Evolutionary conservation across 306 rosid species (phyloP), one percentile per base, ranked within the genome.

Genomic region (Sicyos edulis): DNA sequence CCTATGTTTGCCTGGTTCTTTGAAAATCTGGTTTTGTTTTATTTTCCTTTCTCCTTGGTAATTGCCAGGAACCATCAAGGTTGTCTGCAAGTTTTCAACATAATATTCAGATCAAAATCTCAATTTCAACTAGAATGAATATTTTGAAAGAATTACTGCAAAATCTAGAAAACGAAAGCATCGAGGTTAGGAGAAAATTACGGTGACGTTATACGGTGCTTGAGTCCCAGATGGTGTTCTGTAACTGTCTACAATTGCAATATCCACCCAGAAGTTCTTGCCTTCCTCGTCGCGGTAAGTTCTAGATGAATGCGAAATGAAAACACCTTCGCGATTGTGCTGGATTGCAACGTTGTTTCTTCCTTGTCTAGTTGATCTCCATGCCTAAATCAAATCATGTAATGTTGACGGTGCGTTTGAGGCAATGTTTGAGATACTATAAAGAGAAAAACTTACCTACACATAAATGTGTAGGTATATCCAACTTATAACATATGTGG

Each of bases 251-350:
- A 91, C 86, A 60, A 95, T 91, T 86, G 91, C 97, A 60, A 91
- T 75, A 79, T 91, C 97, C 77, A 87, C 92, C 91, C 92, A 91
- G 55, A 95, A 95, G 83, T 44, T 87, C 87, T 87, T 91, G 80
- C 99, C 99, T 80, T 95, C 99, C 82, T 95, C 99, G 56, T 95
- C 99, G 21, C 96, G 97, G 89, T 87, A 95, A 69, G 87, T 84
- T 86, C 99, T 83, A 16, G 97, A 95, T 61, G 97, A 88, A 71
- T 81, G 99, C 17, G 95, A 81, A 58, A 95, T 72, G 66, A 80
- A 84, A 78, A 95, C 76, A 59, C 99, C 99, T 87, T 95, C 87
- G 5, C 97, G 99, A 78, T 73, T 82, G 64, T 89, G 45, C 78
- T 85, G 84, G 67, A 61, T 76, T 68, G 97, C 95, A 69, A 80